These are phyloP conservation scores for Blastocystis sp. DNA, from an alignment of 352 stramenopile genomes.

Conservation along the genomic window DNA sequence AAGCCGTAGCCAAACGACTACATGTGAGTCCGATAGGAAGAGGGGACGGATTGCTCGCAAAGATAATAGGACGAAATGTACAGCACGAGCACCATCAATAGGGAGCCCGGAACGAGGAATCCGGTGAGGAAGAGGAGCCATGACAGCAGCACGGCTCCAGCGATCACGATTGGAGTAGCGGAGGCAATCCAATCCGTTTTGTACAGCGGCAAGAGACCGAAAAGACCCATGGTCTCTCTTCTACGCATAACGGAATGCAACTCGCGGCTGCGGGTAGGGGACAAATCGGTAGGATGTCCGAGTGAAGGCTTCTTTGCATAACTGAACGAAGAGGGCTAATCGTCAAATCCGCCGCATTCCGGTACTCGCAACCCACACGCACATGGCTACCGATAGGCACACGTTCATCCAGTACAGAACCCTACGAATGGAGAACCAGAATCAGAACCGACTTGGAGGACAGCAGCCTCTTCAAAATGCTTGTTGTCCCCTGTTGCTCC, in stretches of 20 bases:
- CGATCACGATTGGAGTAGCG: background rate
- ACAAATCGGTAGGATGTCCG: slow-evolving; percentile 9
- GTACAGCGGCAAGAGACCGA: background rate
- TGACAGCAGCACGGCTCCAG: background rate
- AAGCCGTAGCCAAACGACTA: slow-evolving; percentile 43
- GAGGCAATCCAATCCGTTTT: background rate
- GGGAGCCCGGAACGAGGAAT: slow-evolving; percentile 23
- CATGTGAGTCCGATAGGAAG: background rate
- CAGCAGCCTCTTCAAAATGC: no score
- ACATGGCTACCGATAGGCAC: background rate
- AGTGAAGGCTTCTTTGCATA: background rate
- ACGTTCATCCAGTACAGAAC: background rate
- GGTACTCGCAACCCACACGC: background rate
- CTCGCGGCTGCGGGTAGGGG: background rate
- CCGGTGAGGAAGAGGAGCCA: background rate
- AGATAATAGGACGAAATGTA: slow-evolving; percentile 42
- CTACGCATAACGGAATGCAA: background rate
- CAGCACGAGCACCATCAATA: background rate
- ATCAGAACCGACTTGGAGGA: no score
- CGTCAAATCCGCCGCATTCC: background rate
- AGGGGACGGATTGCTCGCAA: background rate
- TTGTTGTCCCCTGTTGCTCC: no score
- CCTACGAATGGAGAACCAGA: background rate
- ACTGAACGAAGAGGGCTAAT: background rate
- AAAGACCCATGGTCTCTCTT: slow-evolving; percentile 4